phyloP scores from a whole-genome alignment of 2,329 filamentous ascomycete species.

The Fusarium oligoseptatum region DNA sequence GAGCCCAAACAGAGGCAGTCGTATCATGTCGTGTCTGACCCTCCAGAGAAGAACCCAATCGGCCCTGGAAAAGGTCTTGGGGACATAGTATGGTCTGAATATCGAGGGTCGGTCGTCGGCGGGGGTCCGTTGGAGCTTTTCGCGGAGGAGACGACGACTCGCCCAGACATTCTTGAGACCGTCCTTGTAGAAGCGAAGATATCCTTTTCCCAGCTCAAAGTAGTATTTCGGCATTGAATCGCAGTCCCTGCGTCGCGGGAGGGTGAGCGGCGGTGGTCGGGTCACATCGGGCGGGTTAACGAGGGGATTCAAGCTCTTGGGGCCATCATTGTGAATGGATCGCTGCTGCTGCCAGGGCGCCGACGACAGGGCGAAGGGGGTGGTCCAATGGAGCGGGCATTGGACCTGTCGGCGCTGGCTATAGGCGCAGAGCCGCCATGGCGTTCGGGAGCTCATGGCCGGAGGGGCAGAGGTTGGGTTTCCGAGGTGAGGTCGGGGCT shows the following conservation, averaged over 20 bases:
- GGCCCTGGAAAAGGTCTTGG: constrained; percentile 65
- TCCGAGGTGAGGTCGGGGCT: constrained; percentile 23
- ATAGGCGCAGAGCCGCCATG: constrained; percentile 49
- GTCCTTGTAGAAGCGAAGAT: constrained; percentile 87
- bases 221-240: constrained; percentile 60
- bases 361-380: constrained; percentile 12
- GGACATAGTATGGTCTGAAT: constrained; percentile 51
- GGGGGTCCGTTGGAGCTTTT: constrained; percentile 59
- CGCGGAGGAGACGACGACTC: constrained; percentile 70
- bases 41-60: constrained; percentile 79
- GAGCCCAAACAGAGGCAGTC: constrained; percentile 82
- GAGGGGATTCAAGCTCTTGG: constrained; percentile 51
- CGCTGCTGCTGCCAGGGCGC: constrained; percentile 30
- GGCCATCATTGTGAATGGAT: constrained; percentile 43
- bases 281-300: constrained; percentile 82
- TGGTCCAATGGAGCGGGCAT: constrained; percentile 34
- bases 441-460: constrained; percentile 50
- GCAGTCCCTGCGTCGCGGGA: constrained; percentile 66
- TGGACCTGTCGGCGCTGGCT: constrained; percentile 33
- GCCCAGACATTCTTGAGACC: constrained; percentile 81
- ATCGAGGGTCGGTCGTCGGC: constrained; percentile 66
- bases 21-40: constrained; percentile 78
- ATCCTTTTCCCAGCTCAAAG: constrained; percentile 77
- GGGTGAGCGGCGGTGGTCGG: constrained; percentile 75
- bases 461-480: constrained; percentile 6